These are phyloP conservation scores for Takakia lepidozioides DNA, from an alignment of 225 moss, liverwort and hornwort genomes.

Conservation along the genomic window DNA sequence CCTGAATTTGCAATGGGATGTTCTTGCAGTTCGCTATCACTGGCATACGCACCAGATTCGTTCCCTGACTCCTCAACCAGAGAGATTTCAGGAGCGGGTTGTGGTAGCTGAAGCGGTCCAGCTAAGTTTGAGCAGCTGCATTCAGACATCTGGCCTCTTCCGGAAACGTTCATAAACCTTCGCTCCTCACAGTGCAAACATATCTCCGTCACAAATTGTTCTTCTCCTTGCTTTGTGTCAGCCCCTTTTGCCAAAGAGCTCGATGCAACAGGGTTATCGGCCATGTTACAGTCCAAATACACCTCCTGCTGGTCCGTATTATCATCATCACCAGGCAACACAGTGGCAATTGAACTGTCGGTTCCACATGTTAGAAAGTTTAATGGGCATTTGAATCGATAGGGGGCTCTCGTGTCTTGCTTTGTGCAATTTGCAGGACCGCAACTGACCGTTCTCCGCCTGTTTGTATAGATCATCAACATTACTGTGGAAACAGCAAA, in stretches of 20 bases:
- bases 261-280: conserved; percentile 14
- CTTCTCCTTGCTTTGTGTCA: too few species aligned
- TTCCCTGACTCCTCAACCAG: too few species aligned
- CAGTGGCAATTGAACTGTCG: not conserved
- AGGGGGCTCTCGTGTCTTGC: too few species aligned
- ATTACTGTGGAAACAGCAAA: too few species aligned
- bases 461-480: too few species aligned
- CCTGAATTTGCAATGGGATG: too few species aligned
- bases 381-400: not conserved
- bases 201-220: conserved; percentile 4
- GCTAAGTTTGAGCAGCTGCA: not conserved
- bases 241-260: conserved; percentile 5
- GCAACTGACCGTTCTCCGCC: too few species aligned
- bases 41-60: too few species aligned
- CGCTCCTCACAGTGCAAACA: conserved; percentile 25
- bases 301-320: conserved; percentile 3
- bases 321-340: not conserved
- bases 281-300: conserved; percentile 5
- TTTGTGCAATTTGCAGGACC: too few species aligned
- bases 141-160: conserved; percentile 8
- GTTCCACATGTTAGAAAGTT: not conserved
- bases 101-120: too few species aligned
- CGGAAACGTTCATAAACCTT: not conserved
- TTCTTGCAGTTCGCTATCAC: too few species aligned
- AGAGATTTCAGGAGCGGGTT: not conserved